phyloP scores from a whole-genome alignment of 345 rosid species.

The Cardamine occulta region DNA sequence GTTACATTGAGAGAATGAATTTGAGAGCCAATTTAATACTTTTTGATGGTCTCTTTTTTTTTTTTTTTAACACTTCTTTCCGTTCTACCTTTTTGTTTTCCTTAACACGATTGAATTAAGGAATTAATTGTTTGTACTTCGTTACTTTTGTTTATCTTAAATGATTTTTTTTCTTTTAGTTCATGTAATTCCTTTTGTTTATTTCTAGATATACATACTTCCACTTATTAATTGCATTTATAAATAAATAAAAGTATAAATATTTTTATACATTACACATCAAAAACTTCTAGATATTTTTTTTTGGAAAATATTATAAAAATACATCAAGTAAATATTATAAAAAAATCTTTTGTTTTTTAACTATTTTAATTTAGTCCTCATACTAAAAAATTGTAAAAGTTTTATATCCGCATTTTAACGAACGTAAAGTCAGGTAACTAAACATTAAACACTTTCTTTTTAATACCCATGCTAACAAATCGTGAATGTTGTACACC shows the following conservation, averaged over 20 bases:
- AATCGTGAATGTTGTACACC: no score
- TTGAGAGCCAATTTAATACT: slow-evolving; percentile 31
- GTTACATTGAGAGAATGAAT: slow-evolving; percentile 19
- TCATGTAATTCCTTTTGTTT: not conserved
- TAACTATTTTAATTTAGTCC: not conserved
- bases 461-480: no score
- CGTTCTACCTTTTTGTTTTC: slow-evolving; percentile 7
- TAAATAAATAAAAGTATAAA: not conserved
- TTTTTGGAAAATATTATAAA: not conserved
- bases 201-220: not conserved
- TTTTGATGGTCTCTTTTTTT: not conserved
- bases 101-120: not conserved
- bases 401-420: no score
- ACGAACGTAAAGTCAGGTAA: no score
- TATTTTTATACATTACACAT: not conserved
- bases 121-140: not conserved
- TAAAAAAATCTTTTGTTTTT: not conserved
- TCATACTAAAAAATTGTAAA: not conserved
- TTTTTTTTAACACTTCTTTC: not conserved
- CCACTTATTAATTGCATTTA: not conserved
- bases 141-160: not conserved
- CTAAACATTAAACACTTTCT: no score
- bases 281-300: not conserved
- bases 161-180: not conserved
- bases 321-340: not conserved